Evolutionary conservation across 1,284 basidiomycete species (phyloP).

Genomic region (Rhodofomes roseus): DNA sequence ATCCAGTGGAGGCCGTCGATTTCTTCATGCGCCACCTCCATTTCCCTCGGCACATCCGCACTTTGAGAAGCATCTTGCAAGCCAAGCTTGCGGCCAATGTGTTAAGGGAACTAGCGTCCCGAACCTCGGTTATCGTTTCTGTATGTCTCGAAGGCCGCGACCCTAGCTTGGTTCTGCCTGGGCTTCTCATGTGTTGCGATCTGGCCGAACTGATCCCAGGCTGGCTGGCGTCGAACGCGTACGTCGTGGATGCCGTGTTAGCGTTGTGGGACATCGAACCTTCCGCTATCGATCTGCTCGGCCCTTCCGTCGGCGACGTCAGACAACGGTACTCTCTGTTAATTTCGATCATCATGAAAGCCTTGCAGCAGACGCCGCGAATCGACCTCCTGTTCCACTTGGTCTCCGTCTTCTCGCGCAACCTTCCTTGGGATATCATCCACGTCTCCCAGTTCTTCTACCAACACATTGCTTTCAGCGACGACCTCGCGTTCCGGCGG

Average conservation of each 20-base stretch:
- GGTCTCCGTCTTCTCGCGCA: conserved; percentile 79
- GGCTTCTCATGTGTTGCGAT: conserved; percentile 77
- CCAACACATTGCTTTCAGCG: conserved; percentile 72
- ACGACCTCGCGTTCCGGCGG: conserved; percentile 67
- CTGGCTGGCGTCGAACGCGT: conserved; percentile 72
- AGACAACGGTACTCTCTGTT: conserved; percentile 68
- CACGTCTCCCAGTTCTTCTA: conserved; percentile 88
- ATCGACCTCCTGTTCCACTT: conserved; percentile 91
- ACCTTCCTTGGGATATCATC: conserved; percentile 81
- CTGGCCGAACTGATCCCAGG: conserved; percentile 61
- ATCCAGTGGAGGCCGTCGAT: conserved; percentile 81
- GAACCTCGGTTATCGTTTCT: conserved; percentile 59
- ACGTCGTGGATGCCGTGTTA: conserved; percentile 67
- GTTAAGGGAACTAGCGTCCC: conserved; percentile 68
- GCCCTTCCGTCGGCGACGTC: conserved; percentile 46
- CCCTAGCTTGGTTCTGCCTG: conserved; percentile 54
- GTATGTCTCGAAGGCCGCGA: conserved; percentile 58
- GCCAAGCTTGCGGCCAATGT: conserved; percentile 77
- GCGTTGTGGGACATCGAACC: conserved; percentile 67
- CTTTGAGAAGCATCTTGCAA: conserved; percentile 77
- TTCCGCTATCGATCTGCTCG: conserved; percentile 43
- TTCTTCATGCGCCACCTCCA: conserved; percentile 83
- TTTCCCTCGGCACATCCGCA: conserved; percentile 73
- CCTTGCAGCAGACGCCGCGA: conserved; percentile 63
- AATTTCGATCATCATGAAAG: conserved; percentile 75